Base-by-base conservation (phyloP, 2,329 filamentous ascomycete species). In the Xylaria sp. region DNA sequence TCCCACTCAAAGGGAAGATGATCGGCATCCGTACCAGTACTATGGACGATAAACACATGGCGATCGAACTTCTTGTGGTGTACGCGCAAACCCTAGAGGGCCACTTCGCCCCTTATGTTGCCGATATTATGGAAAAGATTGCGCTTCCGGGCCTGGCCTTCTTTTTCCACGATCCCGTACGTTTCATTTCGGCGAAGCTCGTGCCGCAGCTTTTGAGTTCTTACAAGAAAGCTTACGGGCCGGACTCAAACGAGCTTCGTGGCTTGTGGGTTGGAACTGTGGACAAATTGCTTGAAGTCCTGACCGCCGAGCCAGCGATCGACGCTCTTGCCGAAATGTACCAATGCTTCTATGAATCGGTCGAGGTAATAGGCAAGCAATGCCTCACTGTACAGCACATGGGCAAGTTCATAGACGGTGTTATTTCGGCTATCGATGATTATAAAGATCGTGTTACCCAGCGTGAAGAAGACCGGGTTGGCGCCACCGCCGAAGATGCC, bases 311-410 rank as follows among this genome's bases (percentile, higher is more conserved):
- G 79, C 94, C 95, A 19, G 93, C 93, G 1, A 93, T 99, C 61
- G 95, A 99, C 71, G 97, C 95, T 0, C 85, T 99, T 47, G 94
- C 95, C 1, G 95, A 98, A 79, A 97, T 99, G 92, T 99, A 97
- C 78, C 94, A 98, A 77, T 99, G 95, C 81, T 99, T 99, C 82
- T 99, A 99, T 76, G 95, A 99, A 77, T 97, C 92, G 25, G 89
- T 99, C 7, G 94, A 98, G 79, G 93, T 97, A 21, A 87, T 96
- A 67, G 94, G 94, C 62, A 92, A 91, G 77, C 88, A 91, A 70
- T 94, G 90, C 73, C 83, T 99, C 47, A 91, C 84, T 5, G 81
- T 84, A 38, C 84, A 89, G 38, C 90, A 97, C 75, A 93, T 99
- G 90, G 82, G 84, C 59, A 87, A 87, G 44, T 99, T 98, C 76